Conservation (phyloP, 2,329 filamentous ascomycete species). For the Fusarium denticulatum region DNA sequence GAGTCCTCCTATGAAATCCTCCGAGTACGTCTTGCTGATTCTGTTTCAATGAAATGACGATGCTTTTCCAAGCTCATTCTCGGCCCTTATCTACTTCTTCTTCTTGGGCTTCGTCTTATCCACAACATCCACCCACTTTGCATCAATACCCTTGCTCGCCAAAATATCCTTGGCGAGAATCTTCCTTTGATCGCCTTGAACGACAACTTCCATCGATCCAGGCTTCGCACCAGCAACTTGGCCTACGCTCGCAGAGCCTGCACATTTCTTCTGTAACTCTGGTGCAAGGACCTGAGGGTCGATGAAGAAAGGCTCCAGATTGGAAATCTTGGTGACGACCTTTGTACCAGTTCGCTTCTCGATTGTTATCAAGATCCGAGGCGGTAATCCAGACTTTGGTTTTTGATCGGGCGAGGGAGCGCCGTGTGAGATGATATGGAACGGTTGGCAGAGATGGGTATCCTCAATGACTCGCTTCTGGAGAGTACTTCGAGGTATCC, state of each 20-base stretch:
- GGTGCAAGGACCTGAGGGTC: slow-evolving; percentile 36
- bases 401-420: slow-evolving; percentile 21
- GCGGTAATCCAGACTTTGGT: slow-evolving; percentile 32
- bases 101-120: slow-evolving; percentile 38
- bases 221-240: slow-evolving; percentile 36
- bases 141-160: slow-evolving; percentile 21
- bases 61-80: too few species aligned
- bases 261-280: slow-evolving; percentile 38
- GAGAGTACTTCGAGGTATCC: slow-evolving; percentile 28
- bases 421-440: slow-evolving; percentile 27
- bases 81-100: slow-evolving; percentile 9
- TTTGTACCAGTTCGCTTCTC: slow-evolving; percentile 40
- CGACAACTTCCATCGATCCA: slow-evolving; percentile 34
- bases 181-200: slow-evolving; percentile 38
- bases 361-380: slow-evolving; percentile 31
- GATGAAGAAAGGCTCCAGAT: slow-evolving; percentile 36
- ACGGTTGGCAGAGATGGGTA: slow-evolving; percentile 32
- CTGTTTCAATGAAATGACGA: too few species aligned
- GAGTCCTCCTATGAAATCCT: background rate
- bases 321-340: slow-evolving; percentile 38
- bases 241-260: slow-evolving; percentile 35
- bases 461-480: slow-evolving; percentile 36
- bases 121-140: slow-evolving; percentile 36
- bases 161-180: slow-evolving; percentile 25
- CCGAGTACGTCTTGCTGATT: too few species aligned